Base-by-base conservation (phyloP, 148 eudicot species). In the Agrostemma githago region DNA sequence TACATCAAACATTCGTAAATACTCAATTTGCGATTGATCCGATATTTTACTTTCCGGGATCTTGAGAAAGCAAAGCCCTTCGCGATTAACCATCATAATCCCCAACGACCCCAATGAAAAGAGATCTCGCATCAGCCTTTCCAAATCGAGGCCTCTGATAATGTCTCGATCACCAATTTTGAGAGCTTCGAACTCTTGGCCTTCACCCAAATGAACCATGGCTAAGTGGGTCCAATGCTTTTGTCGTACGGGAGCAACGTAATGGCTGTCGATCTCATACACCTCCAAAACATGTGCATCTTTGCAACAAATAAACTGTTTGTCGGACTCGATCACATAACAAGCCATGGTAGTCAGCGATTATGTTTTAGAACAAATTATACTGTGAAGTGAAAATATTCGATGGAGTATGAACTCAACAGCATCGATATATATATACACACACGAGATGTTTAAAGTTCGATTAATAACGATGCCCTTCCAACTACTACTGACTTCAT, bases 1-100 rank as follows among this genome's bases (percentile, higher is more conserved):
- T 6, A 19, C 2, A 61, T 61, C 64, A 61, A 61, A 61, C 64
- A 61, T 61, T 38, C 64, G 7, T 3, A 1, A 61, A 61, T 61
- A 61, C 5, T 61, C 10, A 7, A 61, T 38, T 21, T 8, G 11
- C 10, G n/a, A n/a, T n/a, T n/a, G n/a, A n/a, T n/a, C n/a, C n/a
- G n/a, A n/a, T n/a, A n/a, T n/a, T n/a, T n/a, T n/a, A n/a, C n/a
- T n/a, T n/a, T 46, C 53, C 53, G 7, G 11, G n/a, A n/a, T n/a
- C 34, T 62, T 21, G 26, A 62, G 66, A 20, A 62, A 62, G 39
- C 66, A 62, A 21, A 62, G 66, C 26, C 66, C 66, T 62, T 62
- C 39, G 14, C 66, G 15, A 34, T 62, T 62, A 62, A 62, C 66
- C 66, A 62, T 62, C 39, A 62, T n/a, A n/a, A n/a, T 62, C 10